phyloP scores from a whole-genome alignment of 163 green algal genomes.

The Scenedesmus sp. region DNA sequence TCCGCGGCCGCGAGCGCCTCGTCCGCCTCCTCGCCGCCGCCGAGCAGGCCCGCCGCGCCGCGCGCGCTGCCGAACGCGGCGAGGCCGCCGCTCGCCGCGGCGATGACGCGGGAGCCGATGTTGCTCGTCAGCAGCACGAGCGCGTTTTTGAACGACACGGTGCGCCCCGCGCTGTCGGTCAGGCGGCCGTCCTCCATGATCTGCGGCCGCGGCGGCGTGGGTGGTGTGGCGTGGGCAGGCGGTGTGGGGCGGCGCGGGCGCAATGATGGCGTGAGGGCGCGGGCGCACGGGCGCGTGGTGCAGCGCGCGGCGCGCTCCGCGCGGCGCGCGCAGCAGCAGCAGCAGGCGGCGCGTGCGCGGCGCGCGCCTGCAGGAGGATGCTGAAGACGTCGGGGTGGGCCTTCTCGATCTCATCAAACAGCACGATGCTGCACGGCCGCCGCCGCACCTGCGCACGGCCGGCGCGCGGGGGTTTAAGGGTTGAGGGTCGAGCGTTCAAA shows the following conservation, averaged over 20 bases:
- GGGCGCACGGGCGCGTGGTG: too few relatives aligned
- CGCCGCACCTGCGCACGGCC: conserved; percentile 51
- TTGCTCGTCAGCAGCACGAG: conserved; percentile 95
- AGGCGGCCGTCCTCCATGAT: conserved; percentile 89
- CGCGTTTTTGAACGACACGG: conserved; percentile 92
- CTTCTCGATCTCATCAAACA: conserved; percentile 94
- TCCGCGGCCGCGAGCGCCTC: not conserved
- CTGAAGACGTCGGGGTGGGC: conserved; percentile 95
- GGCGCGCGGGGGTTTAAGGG: too few relatives aligned
- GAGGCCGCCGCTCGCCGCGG: conserved; percentile 49
- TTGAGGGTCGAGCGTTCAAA: too few relatives aligned
- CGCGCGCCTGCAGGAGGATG: conserved; percentile 87
- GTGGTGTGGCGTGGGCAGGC: too few relatives aligned
- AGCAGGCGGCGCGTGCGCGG: too few relatives aligned
- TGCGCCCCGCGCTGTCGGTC: conserved; percentile 85
- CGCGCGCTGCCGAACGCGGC: conserved; percentile 19
- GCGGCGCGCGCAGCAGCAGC: too few relatives aligned
- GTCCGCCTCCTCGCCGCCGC: not conserved
- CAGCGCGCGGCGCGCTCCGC: too few relatives aligned
- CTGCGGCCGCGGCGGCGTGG: too few relatives aligned
- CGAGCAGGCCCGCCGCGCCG: too few relatives aligned
- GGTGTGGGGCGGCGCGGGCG: too few relatives aligned
- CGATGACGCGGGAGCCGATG: conserved; percentile 84
- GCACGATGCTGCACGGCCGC: conserved; percentile 80
- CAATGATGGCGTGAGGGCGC: too few relatives aligned